phyloP scores from a whole-genome alignment of 2,329 filamentous ascomycete genomes.

The Drechmeria coniospora region DNA sequence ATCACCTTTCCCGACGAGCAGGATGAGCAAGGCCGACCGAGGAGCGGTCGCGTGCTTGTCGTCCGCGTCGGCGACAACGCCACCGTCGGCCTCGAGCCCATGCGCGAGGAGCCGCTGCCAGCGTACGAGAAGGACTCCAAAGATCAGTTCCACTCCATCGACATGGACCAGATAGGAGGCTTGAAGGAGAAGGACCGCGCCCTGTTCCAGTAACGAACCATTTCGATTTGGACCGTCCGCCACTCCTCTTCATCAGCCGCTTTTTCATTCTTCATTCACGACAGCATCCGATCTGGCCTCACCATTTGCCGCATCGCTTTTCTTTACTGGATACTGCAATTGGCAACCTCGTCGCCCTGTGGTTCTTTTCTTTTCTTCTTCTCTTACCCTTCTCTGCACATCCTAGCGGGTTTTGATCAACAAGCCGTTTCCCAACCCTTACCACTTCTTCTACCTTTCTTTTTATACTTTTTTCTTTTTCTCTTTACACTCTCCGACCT shows the following conservation, averaged over 20 bases:
- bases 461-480: too few relatives aligned
- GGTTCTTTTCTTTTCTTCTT: neutral
- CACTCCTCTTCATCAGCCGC: neutral
- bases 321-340: too few relatives aligned
- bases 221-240: neutral
- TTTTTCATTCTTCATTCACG: neutral
- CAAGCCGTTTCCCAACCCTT: too few relatives aligned
- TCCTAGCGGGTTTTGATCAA: slow-evolving; percentile 1
- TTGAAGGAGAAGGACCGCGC: slow-evolving; percentile 70
- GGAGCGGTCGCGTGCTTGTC: slow-evolving; percentile 77
- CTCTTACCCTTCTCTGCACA: neutral
- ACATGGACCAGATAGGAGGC: slow-evolving; percentile 87
- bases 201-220: slow-evolving; percentile 17
- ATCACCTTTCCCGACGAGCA: slow-evolving; percentile 97
- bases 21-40: slow-evolving; percentile 65
- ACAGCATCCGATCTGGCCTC: too few relatives aligned
- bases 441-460: too few relatives aligned
- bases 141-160: slow-evolving; percentile 77
- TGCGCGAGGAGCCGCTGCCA: slow-evolving; percentile 65
- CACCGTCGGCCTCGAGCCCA: slow-evolving; percentile 73
- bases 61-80: slow-evolving; percentile 81
- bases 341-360: slow-evolving; percentile 2
- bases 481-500: too few relatives aligned
- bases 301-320: too few relatives aligned
- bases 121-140: slow-evolving; percentile 75